Evolutionary conservation across 768 basidiomycete genomes (phyloP).

Genomic region (Podaxis rugospora): DNA sequence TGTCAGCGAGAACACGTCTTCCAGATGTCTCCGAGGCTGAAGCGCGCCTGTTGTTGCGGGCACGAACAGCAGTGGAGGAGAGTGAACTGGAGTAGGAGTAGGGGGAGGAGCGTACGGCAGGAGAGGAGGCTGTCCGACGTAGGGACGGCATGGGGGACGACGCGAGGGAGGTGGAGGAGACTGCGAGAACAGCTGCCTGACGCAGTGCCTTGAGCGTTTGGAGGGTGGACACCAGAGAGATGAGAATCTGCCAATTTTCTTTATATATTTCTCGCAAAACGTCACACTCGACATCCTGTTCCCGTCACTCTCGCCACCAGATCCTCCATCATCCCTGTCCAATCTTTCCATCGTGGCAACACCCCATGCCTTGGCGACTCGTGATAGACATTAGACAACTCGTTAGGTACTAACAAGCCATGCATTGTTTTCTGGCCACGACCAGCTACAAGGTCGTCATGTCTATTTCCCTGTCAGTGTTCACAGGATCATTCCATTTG

Average conservation of each 20-base stretch:
- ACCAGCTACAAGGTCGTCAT: slow-evolving; percentile 9
- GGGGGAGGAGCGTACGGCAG: slow-evolving; percentile 64
- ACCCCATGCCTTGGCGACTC: background rate
- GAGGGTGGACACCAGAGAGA: slow-evolving; percentile 28
- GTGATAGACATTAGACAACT: background rate
- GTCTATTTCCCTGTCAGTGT: slow-evolving; percentile 1
- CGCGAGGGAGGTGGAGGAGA: slow-evolving; percentile 17
- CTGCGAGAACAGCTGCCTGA: slow-evolving; percentile 40
- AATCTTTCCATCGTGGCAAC: slow-evolving; percentile 4
- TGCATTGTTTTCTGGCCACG: background rate
- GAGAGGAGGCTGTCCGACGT: slow-evolving; percentile 71
- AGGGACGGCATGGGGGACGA: slow-evolving; percentile 59
- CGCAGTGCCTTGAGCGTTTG: slow-evolving; percentile 38
- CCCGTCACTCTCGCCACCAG: slow-evolving; percentile 14
- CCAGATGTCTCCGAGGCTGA: slow-evolving; percentile 61
- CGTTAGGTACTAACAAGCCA: background rate
- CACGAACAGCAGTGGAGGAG: slow-evolving; percentile 25
- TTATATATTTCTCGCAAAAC: slow-evolving; percentile 40
- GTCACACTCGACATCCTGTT: slow-evolving; percentile 22
- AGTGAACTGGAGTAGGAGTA: slow-evolving; percentile 45
- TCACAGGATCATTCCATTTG: slow-evolving; percentile 22
- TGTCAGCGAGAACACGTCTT: slow-evolving; percentile 77
- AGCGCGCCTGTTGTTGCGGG: slow-evolving; percentile 53
- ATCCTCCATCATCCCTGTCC: slow-evolving; percentile 20
- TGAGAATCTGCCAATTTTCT: slow-evolving; percentile 26